Evolutionary conservation across 208 protist species (phyloP).

Genomic region (Acanthamoeba royreba): DNA sequence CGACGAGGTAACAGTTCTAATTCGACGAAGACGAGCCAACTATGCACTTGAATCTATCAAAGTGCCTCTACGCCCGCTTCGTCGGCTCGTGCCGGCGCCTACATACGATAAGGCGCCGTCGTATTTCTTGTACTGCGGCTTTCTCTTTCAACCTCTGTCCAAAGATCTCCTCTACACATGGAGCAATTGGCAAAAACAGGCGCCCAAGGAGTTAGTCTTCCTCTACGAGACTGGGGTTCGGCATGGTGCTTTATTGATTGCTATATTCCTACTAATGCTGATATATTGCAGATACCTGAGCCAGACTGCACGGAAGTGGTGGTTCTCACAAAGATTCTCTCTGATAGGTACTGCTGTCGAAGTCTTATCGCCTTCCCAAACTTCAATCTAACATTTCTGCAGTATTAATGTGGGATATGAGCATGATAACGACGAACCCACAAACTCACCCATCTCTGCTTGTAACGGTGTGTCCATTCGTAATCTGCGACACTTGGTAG

Average conservation of each 20-base stretch:
- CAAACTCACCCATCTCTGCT: not conserved
- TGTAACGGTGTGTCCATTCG: not conserved
- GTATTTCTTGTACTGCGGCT: constrained; percentile 55
- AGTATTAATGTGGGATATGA: not conserved
- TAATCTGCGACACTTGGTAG: not conserved
- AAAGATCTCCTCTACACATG: constrained; percentile 29
- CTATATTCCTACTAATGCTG: no score
- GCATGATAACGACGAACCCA: not conserved
- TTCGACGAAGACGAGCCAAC: not conserved
- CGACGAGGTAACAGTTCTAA: not conserved
- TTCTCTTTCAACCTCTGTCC: constrained; percentile 50
- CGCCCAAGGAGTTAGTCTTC: constrained; percentile 39
- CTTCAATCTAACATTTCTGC: no score
- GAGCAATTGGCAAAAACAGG: constrained; percentile 38
- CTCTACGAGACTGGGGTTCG: not conserved
- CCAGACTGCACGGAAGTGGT: not conserved
- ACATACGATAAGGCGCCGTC: constrained; percentile 41
- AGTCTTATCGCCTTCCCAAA: no score
- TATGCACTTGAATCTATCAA: not conserved
- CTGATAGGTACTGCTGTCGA: not conserved
- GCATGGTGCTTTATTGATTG: no score
- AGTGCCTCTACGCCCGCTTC: not conserved
- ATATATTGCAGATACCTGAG: not conserved
- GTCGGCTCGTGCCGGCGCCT: not conserved
- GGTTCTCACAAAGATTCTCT: not conserved